Evolutionary conservation across 2,329 filamentous ascomycete genomes (phyloP), one percentile per base, ranked within the genome.

Genomic region (Passalora sequoiae): DNA sequence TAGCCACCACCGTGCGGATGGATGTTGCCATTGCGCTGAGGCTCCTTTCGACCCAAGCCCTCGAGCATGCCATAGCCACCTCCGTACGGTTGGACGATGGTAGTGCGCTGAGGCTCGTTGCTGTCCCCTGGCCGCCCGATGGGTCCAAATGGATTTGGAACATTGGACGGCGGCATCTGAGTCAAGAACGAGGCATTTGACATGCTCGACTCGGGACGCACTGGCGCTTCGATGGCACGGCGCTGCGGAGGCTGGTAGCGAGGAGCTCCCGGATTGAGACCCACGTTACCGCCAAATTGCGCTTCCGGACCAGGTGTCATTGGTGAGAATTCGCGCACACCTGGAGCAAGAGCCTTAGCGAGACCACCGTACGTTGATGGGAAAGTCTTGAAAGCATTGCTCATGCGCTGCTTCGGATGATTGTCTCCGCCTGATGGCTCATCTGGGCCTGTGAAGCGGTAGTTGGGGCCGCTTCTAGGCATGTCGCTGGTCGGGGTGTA

Each of bases 151-250:
- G n/a, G 33, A 9, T 8, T 6, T n/a, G 33, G 33, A n/a, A 17
- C 31, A 7, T 33, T 13, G 13, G 15, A 22, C 4, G 20, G n/a
- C 13, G 40, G 38, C 9, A 44, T 19, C 41, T 45, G 47, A 7
- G 37, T 24, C 15, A 21, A 19, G 40, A 50, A 50, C 3, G 44
- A 38, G n/a, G 16, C 28, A 28, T 46, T 50, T 7, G 38, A 43
- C 13, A 42, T 42, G 32, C 40, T 47, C 10, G 47, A 50, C 41
- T 50, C 44, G 5, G 47, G 44, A 8, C 47, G 47, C n/a, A 44
- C 28, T n/a, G 36, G n/a, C 3, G 33, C 36, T 10, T 41, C 38
- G 20, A 13, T 16, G 12, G 22, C 15, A 13, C 39, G 44, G 15
- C 20, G 32, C 25, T 37, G 43, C 6, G 33, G 31, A 15, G 38